These are phyloP conservation scores for Cercospora brassicicola DNA, from an alignment of 2,329 filamentous ascomycete species.

Conservation along the genomic window DNA sequence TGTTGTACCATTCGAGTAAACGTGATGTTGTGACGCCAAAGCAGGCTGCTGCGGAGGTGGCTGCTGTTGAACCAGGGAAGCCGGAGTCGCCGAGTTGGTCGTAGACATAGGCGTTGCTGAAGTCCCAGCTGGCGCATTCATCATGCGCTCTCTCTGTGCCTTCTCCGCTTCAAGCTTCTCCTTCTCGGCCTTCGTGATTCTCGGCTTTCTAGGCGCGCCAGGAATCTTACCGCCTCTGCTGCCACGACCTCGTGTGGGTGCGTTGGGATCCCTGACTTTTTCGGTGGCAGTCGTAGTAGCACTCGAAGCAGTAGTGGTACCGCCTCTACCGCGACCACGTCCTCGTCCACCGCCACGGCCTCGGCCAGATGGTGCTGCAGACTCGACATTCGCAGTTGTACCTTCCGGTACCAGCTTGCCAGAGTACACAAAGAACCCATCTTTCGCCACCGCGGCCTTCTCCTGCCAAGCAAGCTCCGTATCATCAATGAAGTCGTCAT, in stretches of 20 bases:
- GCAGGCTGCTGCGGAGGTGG: neutral
- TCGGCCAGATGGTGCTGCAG: conserved; percentile 28
- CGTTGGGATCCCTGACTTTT: conserved; percentile 27
- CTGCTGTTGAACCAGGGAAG: neutral
- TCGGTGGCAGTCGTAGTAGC: conserved; percentile 37
- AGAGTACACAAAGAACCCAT: conserved; percentile 97
- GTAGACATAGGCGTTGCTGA: neutral
- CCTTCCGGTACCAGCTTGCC: conserved; percentile 85
- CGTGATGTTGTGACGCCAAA: neutral
- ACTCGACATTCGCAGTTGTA: conserved; percentile 56
- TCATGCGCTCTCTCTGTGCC: conserved; percentile 64
- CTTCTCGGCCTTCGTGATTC: conserved; percentile 82
- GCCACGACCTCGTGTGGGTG: conserved; percentile 45
- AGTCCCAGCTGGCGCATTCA: conserved; percentile 28
- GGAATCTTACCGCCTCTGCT: conserved; percentile 70
- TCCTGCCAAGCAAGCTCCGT: conserved; percentile 95
- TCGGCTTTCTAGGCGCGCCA: conserved; percentile 72
- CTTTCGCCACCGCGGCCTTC: conserved; percentile 87
- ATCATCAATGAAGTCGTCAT: conserved; percentile 77
- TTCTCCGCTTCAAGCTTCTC: conserved; percentile 80
- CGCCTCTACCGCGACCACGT: conserved; percentile 56
- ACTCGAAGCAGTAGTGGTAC: conserved; percentile 47
- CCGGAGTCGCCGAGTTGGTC: conserved; percentile 8
- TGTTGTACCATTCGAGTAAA: conserved; percentile 1
- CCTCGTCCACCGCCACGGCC: conserved; percentile 49